These are phyloP conservation scores for Lentinula sp. DNA, from an alignment of 768 basidiomycete species.

Conservation along the genomic window DNA sequence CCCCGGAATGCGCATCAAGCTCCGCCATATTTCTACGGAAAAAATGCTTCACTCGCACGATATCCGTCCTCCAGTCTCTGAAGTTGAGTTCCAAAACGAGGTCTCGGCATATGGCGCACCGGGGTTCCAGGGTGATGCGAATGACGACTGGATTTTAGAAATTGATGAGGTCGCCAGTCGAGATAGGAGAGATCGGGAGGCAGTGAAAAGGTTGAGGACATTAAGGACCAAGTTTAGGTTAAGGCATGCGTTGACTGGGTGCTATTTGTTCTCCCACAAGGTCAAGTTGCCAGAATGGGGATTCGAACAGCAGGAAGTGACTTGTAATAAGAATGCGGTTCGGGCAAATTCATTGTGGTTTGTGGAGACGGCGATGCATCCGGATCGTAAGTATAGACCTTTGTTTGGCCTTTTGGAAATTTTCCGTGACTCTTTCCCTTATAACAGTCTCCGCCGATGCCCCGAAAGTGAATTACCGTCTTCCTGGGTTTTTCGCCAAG, in stretches of 20 bases:
- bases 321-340: slow-evolving; percentile 97
- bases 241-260: slow-evolving; percentile 81
- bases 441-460: slow-evolving; percentile 63
- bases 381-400: slow-evolving; percentile 45
- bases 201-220: slow-evolving; percentile 67
- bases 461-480: slow-evolving; percentile 81
- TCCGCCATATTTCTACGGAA: slow-evolving; percentile 74
- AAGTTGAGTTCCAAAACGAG: slow-evolving; percentile 99
- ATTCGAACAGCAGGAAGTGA: slow-evolving; percentile 98
- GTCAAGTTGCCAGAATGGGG: slow-evolving; percentile 98
- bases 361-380: slow-evolving; percentile 81
- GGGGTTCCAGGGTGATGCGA: slow-evolving; percentile 81
- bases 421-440: background rate
- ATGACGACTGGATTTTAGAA: slow-evolving; percentile 91
- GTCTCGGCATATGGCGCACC: slow-evolving; percentile 91
- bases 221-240: slow-evolving; percentile 79
- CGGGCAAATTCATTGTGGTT: slow-evolving; percentile 89
- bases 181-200: slow-evolving; percentile 53
- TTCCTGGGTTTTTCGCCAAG: slow-evolving; percentile 87
- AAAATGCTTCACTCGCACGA: slow-evolving; percentile 96
- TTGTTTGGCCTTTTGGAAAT: background rate
- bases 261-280: slow-evolving; percentile 97
- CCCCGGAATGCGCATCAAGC: slow-evolving; percentile 65
- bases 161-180: slow-evolving; percentile 59
- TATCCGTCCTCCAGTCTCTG: slow-evolving; percentile 87